These are phyloP conservation scores for Paraphaeosphaeria sporulosa DNA, from an alignment of 2,329 filamentous ascomycete species.

Conservation along the genomic window DNA sequence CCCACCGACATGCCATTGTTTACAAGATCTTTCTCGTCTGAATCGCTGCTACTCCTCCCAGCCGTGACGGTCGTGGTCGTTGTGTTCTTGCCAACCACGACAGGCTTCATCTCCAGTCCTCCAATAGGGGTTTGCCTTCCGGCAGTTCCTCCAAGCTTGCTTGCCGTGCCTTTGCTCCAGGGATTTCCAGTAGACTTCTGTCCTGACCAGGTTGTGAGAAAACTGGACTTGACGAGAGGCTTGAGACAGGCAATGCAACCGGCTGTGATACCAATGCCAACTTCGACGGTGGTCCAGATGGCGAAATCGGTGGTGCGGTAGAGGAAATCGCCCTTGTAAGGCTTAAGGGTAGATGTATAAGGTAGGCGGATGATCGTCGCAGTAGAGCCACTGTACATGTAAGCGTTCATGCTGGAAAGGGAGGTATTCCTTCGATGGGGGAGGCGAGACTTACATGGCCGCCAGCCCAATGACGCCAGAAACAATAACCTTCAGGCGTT, in stretches of 20 bases:
- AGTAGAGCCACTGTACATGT: conserved; percentile 48
- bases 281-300: conserved; percentile 47
- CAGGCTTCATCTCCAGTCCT: conserved; percentile 27
- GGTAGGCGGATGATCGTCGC: conserved; percentile 41
- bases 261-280: conserved; percentile 53
- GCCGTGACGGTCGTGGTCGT: conserved; percentile 33
- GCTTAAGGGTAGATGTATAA: conserved; percentile 34
- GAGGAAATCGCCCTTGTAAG: conserved; percentile 41
- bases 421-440: background rate
- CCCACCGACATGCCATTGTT: conserved; percentile 13
- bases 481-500: conserved; percentile 60
- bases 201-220: conserved; percentile 9
- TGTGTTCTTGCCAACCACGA: conserved; percentile 23
- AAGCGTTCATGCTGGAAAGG: conserved; percentile 9
- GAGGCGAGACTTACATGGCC: conserved; percentile 33
- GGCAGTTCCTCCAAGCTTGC: conserved; percentile 1
- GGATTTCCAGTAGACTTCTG: background rate
- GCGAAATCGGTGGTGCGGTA: conserved; percentile 41
- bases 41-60: conserved; percentile 27
- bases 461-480: conserved; percentile 61
- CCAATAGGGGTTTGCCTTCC: conserved; percentile 9
- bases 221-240: conserved; percentile 51
- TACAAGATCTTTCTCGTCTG: conserved; percentile 32
- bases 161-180: conserved; percentile 4
- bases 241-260: conserved; percentile 61